A percentile compares a stretch with the other conserved stretches of the same genome.
Conservation (phyloP, 495 filamentous ascomycete genomes). For the Glonium stellatum region DNA sequence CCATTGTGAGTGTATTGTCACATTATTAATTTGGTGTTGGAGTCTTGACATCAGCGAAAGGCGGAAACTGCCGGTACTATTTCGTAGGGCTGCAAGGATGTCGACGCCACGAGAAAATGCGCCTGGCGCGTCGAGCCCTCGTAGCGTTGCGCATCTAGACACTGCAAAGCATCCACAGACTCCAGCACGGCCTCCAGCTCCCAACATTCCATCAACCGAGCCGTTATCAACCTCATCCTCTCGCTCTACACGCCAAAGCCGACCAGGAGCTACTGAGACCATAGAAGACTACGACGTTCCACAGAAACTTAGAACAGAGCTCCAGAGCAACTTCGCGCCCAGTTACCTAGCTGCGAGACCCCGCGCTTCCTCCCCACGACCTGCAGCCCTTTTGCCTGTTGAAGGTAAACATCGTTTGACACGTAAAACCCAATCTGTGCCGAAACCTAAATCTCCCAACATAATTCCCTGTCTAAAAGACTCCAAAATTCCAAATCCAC, state of each 20-base stretch:
- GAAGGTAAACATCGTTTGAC: background rate
- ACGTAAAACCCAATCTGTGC: too few species aligned
- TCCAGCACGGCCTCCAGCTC: background rate
- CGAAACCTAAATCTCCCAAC: too few species aligned
- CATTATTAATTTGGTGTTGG: constrained; percentile 1
- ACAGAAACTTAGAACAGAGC: background rate
- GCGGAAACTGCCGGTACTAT: background rate
- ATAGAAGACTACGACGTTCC: background rate
- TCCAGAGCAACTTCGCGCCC: background rate
- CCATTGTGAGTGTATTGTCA: constrained; percentile 17
- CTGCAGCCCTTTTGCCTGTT: background rate
- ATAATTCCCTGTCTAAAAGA: too few species aligned
- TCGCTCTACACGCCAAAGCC: background rate
- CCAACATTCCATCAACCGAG: background rate
- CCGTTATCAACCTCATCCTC: background rate
- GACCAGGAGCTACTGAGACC: too few species aligned
- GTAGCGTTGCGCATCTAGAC: background rate
- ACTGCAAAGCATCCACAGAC: background rate
- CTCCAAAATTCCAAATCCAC: background rate
- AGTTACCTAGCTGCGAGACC: too few species aligned
- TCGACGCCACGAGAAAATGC: constrained; percentile 7
- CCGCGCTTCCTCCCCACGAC: background rate
- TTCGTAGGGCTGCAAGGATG: constrained; percentile 16
- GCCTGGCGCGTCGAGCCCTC: background rate
- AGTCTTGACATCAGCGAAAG: constrained; percentile 23